Percentiles rank a stretch among this genome's conserved stretches.
phyloP scores from a whole-genome alignment of 2,329 filamentous ascomycete genomes.

The Scedosporium apiospermum region DNA sequence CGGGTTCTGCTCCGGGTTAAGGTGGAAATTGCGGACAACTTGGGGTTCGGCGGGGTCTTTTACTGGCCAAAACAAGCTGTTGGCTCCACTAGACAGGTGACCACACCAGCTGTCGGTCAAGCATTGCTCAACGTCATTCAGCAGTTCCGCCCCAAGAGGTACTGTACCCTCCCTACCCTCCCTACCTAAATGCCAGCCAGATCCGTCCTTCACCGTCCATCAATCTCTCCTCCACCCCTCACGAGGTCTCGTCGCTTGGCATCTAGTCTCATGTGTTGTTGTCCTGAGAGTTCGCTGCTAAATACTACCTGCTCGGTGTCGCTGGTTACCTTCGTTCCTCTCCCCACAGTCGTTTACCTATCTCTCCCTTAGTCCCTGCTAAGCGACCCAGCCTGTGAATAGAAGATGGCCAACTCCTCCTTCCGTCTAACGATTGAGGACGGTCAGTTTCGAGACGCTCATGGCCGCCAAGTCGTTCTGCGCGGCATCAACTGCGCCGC shows the following conservation, averaged over 20 bases:
- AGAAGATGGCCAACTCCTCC: constrained; percentile 18
- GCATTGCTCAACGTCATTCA: neutral
- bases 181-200: neutral
- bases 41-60: neutral
- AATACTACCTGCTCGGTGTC: neutral
- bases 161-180: too few species aligned
- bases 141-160: neutral
- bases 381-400: neutral
- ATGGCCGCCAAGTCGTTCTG: constrained; percentile 77
- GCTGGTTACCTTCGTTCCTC: neutral
- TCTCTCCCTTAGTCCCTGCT: neutral
- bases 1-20: neutral
- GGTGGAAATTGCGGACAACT: neutral
- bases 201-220: neutral
- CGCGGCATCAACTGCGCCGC: constrained; percentile 90
- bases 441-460: constrained; percentile 68
- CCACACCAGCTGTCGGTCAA: neutral
- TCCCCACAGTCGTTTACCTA: neutral
- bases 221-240: neutral
- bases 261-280: neutral
- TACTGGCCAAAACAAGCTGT: neutral
- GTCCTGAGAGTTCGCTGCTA: neutral
- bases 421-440: constrained; percentile 78
- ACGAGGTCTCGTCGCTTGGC: neutral
- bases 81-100: neutral